Percentiles rank a stretch among this genome's conserved stretches.
These are phyloP conservation scores for Paecilomyces sp. DNA, from an alignment of 2,329 filamentous ascomycete genomes.

Conservation along the genomic window DNA sequence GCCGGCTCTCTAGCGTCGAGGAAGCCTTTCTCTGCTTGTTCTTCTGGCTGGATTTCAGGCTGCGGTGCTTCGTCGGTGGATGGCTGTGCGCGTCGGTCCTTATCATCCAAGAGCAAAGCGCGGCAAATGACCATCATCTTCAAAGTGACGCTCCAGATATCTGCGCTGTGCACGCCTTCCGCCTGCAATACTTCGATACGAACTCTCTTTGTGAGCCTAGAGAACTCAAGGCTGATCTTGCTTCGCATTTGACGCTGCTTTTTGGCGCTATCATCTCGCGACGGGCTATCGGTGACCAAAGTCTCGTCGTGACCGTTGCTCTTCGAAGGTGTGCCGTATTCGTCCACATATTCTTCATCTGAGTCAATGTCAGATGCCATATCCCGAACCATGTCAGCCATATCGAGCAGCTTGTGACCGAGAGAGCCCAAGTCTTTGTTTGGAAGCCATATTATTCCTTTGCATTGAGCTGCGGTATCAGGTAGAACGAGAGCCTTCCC, in stretches of 20 bases:
- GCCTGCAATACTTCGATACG: constrained; percentile 19
- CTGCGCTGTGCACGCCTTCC: constrained; percentile 15
- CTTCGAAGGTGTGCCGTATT: neutral
- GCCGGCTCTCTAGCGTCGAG: constrained; percentile 1
- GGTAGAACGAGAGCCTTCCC: constrained; percentile 17
- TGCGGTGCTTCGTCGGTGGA: neutral
- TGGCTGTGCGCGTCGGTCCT: constrained; percentile 7
- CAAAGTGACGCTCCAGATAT: constrained; percentile 21
- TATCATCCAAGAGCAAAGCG: constrained; percentile 23
- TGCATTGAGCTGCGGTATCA: constrained; percentile 7
- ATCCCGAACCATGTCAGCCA: constrained; percentile 9
- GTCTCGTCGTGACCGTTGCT: neutral
- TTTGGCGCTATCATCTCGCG: constrained; percentile 4
- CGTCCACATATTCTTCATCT: constrained; percentile 2
- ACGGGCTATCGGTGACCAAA: neutral
- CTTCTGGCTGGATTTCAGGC: neutral
- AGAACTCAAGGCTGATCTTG: constrained; percentile 16
- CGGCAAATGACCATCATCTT: constrained; percentile 20
- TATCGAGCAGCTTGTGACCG: constrained; percentile 15
- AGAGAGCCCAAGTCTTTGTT: constrained; percentile 13
- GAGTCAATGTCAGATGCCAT: constrained; percentile 5
- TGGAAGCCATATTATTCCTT: constrained; percentile 23
- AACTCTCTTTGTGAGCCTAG: constrained; percentile 20
- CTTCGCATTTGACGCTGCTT: constrained; percentile 16
- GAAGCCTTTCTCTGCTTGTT: constrained; percentile 1